Evolutionary conservation across 306 rosid genomes (phyloP).

Genomic region (Acacia confusa): DNA sequence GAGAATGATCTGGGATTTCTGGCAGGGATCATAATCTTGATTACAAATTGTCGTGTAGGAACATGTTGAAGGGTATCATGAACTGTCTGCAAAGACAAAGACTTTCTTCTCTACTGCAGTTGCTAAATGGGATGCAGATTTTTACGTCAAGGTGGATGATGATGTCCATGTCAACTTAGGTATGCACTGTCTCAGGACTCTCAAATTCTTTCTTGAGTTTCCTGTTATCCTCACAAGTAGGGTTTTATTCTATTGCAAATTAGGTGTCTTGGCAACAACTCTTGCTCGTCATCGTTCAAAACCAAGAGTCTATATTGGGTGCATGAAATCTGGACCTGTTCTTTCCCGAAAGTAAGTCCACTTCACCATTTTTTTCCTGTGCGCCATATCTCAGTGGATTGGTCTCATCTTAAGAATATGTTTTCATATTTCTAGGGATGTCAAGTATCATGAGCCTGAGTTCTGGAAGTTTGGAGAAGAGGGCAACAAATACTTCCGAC

Average conservation of each 20-base stretch:
- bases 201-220: slow-evolving; percentile 19
- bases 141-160: slow-evolving; percentile 94
- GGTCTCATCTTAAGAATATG: background rate
- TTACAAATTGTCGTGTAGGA: slow-evolving; percentile 55
- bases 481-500: slow-evolving; percentile 94
- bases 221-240: slow-evolving; percentile 3
- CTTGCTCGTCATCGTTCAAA: slow-evolving; percentile 84
- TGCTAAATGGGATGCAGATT: slow-evolving; percentile 90
- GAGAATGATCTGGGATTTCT: slow-evolving; percentile 24
- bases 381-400: background rate
- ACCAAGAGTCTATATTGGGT: slow-evolving; percentile 94
- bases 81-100: slow-evolving; percentile 93
- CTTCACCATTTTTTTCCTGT: background rate
- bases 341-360: slow-evolving; percentile 74
- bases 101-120: slow-evolving; percentile 89
- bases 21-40: slow-evolving; percentile 26
- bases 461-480: slow-evolving; percentile 99
- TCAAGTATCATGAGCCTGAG: slow-evolving; percentile 95
- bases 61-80: slow-evolving; percentile 98
- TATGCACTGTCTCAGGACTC: slow-evolving; percentile 30
- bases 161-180: slow-evolving; percentile 99
- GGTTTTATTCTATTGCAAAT: slow-evolving; percentile 19
- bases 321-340: slow-evolving; percentile 99
- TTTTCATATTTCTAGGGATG: slow-evolving; percentile 56
- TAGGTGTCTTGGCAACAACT: slow-evolving; percentile 89